phyloP scores from a whole-genome alignment of 495 filamentous ascomycete genomes.

The Talaromyces wortmannii region DNA sequence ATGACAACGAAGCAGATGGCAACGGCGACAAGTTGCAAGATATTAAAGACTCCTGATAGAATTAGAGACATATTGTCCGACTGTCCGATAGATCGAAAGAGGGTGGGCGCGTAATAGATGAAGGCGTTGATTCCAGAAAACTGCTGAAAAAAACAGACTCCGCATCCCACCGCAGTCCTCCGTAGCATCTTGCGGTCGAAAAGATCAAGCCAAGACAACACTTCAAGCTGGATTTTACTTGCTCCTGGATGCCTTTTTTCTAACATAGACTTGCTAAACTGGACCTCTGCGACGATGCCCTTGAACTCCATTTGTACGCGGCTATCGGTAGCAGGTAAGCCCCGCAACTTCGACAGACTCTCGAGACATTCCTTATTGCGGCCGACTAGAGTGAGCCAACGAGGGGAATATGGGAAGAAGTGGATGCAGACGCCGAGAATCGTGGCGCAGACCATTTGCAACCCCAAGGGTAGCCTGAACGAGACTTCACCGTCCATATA shows the following conservation, averaged over 20 bases:
- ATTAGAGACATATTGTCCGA: conserved; percentile 47
- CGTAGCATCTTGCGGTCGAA: conserved; percentile 46
- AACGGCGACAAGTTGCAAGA: conserved; percentile 44
- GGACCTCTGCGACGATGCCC: conserved; percentile 44
- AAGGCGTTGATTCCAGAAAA: conserved; percentile 45
- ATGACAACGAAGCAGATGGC: conserved; percentile 53
- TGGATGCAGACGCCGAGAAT: conserved; percentile 60
- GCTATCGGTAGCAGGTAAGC: conserved; percentile 29
- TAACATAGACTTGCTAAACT: conserved; percentile 39
- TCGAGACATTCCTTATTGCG: conserved; percentile 40
- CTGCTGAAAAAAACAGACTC: conserved; percentile 15
- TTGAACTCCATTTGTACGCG: conserved; percentile 41
- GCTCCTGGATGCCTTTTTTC: conserved; percentile 37
- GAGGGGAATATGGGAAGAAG: conserved; percentile 66
- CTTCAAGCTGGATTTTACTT: conserved; percentile 28
- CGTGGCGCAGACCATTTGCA: conserved; percentile 65
- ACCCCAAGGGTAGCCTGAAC: conserved; percentile 55
- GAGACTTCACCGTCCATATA: conserved; percentile 45
- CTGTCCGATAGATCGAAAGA: conserved; percentile 52
- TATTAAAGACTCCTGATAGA: conserved; percentile 53
- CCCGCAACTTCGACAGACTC: conserved; percentile 37
- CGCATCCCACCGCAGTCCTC: conserved; percentile 45
- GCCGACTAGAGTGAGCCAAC: conserved; percentile 54
- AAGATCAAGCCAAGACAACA: conserved; percentile 40
- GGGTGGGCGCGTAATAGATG: conserved; percentile 50